Evolutionary conservation across 305 asterid genomes (phyloP).

Genomic region (Fraxinus xanthoxyloides): DNA sequence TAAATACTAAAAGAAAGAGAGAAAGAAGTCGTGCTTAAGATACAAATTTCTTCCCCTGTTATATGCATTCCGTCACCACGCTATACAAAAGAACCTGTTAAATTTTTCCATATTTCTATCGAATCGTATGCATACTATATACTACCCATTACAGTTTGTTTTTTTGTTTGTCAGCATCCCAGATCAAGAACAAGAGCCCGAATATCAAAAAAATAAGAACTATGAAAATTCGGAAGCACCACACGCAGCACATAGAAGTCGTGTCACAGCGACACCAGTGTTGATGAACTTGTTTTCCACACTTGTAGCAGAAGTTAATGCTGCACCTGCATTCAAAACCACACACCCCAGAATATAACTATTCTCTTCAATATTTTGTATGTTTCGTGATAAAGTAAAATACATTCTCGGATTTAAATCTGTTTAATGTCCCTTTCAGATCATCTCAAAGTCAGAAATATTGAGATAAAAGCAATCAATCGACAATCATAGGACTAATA

Average conservation of each 20-base stretch:
- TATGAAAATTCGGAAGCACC: conserved; percentile 35
- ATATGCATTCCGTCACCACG: conserved; percentile 7
- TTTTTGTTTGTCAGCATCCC: conserved; percentile 13
- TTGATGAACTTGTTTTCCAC: conserved; percentile 50
- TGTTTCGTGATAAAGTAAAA: not conserved
- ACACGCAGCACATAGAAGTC: conserved; percentile 35
- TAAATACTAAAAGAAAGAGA: not conserved
- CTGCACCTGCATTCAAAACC: conserved; percentile 38
- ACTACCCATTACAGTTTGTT: not conserved
- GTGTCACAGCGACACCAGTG: conserved; percentile 54
- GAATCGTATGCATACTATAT: not conserved
- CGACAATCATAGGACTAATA: not conserved
- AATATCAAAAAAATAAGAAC: conserved; percentile 30
- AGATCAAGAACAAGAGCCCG: conserved; percentile 25
- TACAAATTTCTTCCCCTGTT: not conserved
- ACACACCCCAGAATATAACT: not conserved
- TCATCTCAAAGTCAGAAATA: not conserved
- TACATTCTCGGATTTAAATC: not conserved
- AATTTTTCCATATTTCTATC: not conserved
- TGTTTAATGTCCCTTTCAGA: not conserved
- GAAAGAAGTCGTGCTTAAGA: not conserved
- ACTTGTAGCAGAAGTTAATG: conserved; percentile 57
- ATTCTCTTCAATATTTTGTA: not conserved
- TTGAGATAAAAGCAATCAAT: not conserved
- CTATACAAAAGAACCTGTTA: conserved; percentile 23